A percentile compares a stretch with the other conserved stretches of the same genome.
Conservation (phyloP, 352 stramenopile genomes). For the Globisporangium ultimum region DNA sequence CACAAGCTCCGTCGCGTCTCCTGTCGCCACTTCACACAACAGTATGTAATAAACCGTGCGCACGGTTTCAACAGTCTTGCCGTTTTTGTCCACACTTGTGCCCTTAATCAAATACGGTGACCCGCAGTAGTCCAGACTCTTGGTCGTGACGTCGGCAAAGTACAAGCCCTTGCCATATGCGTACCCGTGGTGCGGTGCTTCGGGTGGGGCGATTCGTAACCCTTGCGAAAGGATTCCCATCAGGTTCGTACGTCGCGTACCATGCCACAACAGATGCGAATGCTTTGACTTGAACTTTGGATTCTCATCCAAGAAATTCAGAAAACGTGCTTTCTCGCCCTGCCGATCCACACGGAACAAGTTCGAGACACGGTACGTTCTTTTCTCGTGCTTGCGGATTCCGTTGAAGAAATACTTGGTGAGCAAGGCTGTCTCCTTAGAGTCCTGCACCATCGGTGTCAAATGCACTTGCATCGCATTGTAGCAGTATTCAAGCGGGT, state of each 20-base stretch:
- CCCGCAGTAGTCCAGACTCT: constrained; percentile 77
- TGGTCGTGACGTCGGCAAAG: constrained; percentile 76
- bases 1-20: constrained; percentile 33
- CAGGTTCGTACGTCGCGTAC: constrained; percentile 77
- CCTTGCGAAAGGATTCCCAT: constrained; percentile 85
- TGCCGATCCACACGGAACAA: constrained; percentile 62
- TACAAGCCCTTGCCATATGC: constrained; percentile 86
- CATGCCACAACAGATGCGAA: constrained; percentile 79
- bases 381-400: constrained; percentile 21
- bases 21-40: constrained; percentile 66
- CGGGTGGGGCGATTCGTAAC: constrained; percentile 80
- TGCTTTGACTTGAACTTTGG: constrained; percentile 34
- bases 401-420: constrained; percentile 65
- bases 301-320: constrained; percentile 34
- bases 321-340: constrained; percentile 51
- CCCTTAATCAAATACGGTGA: constrained; percentile 43
- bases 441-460: constrained; percentile 20
- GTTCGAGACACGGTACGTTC: constrained; percentile 53
- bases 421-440: constrained; percentile 43
- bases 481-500: constrained; percentile 82
- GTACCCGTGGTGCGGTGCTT: constrained; percentile 79
- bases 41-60: constrained; percentile 69
- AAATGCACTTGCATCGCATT: constrained; percentile 66
- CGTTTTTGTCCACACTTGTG: constrained; percentile 21
- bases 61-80: constrained; percentile 36